Percentiles rank a stretch among this genome's conserved stretches.
phyloP scores from a whole-genome alignment of 2,329 filamentous ascomycete species.

The Drechslerella coelobrocha region DNA sequence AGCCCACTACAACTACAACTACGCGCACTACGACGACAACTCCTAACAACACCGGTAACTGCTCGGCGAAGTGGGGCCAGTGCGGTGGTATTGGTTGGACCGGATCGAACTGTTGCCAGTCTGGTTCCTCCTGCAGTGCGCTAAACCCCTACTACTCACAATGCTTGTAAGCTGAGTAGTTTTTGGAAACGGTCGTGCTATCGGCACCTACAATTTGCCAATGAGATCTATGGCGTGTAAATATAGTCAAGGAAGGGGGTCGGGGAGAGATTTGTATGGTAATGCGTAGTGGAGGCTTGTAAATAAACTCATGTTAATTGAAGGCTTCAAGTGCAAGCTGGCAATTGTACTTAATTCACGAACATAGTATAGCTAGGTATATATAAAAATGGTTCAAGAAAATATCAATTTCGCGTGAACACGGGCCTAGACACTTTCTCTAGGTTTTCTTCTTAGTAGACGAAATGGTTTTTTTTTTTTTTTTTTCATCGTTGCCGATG shows the following conservation, averaged over 20 bases:
- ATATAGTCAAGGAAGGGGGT: too few species aligned
- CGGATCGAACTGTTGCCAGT: constrained; percentile 57
- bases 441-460: too few species aligned
- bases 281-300: constrained; percentile 2
- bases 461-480: too few species aligned
- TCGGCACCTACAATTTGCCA: not conserved
- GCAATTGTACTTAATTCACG: too few species aligned
- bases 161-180: constrained; percentile 54
- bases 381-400: too few species aligned
- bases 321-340: too few species aligned
- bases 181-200: not conserved
- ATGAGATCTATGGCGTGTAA: constrained; percentile 3
- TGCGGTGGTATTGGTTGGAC: constrained; percentile 58
- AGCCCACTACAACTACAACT: constrained; percentile 23
- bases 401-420: too few species aligned
- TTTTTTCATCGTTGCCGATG: too few species aligned
- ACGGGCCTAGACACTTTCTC: too few species aligned
- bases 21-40: constrained; percentile 1
- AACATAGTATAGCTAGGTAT: too few species aligned
- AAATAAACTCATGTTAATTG: constrained; percentile 11
- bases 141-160: constrained; percentile 58
- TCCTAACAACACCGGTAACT: constrained; percentile 3
- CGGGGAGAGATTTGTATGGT: too few species aligned
- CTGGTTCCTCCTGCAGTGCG: constrained; percentile 57
- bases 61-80: constrained; percentile 56